Conservation (phyloP, 2,329 filamentous ascomycete genomes). For the Keithomyces neogunnii region DNA sequence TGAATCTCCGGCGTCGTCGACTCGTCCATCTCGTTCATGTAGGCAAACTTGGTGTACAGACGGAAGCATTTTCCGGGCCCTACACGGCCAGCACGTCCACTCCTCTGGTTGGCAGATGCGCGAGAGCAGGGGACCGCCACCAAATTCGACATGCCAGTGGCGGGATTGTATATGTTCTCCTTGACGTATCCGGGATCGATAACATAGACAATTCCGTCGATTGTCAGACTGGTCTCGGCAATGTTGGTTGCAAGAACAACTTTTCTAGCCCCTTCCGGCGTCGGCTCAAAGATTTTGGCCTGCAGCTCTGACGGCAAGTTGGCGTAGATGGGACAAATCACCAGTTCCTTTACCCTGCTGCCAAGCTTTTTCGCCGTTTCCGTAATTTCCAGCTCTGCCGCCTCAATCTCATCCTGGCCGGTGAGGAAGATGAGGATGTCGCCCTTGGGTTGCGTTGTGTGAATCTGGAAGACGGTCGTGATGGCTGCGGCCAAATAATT, state of each 20-base stretch:
- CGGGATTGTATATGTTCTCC: slow-evolving; percentile 86
- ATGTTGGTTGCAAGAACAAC: slow-evolving; percentile 95
- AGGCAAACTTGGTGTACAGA: slow-evolving; percentile 87
- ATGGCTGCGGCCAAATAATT: slow-evolving; percentile 90
- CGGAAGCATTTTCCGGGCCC: slow-evolving; percentile 89
- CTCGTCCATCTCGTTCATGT: slow-evolving; percentile 91
- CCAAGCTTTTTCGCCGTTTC: slow-evolving; percentile 85
- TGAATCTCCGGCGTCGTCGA: slow-evolving; percentile 90
- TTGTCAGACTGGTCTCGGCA: slow-evolving; percentile 89
- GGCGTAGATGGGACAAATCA: slow-evolving; percentile 90
- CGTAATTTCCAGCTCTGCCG: slow-evolving; percentile 72
- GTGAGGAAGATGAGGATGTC: slow-evolving; percentile 94
- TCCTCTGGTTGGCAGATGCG: slow-evolving; percentile 87
- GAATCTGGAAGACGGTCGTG: slow-evolving; percentile 91
- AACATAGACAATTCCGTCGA: slow-evolving; percentile 92
- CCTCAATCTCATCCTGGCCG: slow-evolving; percentile 92
- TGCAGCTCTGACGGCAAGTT: slow-evolving; percentile 88
- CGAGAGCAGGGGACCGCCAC: slow-evolving; percentile 86
- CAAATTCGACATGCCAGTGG: slow-evolving; percentile 85
- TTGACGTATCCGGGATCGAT: slow-evolving; percentile 95
- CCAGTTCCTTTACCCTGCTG: slow-evolving; percentile 72
- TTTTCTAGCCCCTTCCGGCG: slow-evolving; percentile 75
- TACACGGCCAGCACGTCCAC: slow-evolving; percentile 85
- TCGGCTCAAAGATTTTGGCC: slow-evolving; percentile 89
- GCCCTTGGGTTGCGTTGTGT: slow-evolving; percentile 74